A percentile compares a stretch with the other conserved stretches of the same genome.
phyloP scores from a whole-genome alignment of 1,139 yeast genomes.

The Hemisphaericaspora xylofermentans region DNA sequence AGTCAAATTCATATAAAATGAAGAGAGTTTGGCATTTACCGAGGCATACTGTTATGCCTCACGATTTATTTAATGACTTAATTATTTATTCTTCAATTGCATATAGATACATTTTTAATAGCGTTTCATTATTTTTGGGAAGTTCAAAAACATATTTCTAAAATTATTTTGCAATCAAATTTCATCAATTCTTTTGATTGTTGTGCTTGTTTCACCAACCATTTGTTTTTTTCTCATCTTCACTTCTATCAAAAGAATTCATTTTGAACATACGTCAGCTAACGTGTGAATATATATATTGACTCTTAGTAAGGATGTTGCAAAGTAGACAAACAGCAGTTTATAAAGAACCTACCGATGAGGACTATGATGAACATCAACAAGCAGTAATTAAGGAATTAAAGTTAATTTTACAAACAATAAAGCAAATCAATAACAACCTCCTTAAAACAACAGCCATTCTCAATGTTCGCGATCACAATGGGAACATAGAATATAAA shows the following conservation, averaged over 20 bases:
- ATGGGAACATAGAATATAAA: not conserved
- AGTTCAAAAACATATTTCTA: no score
- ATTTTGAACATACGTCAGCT: no score
- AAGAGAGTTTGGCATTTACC: no score
- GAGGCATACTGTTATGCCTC: not conserved
- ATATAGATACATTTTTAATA: not conserved
- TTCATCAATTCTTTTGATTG: no score
- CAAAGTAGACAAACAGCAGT: not conserved
- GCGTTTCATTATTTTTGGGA: not conserved
- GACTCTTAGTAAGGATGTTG: not conserved
- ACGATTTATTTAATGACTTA: not conserved
- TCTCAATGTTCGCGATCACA: conserved; percentile 7
- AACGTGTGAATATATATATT: no score
- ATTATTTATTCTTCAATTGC: not conserved
- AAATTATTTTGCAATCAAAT: no score
- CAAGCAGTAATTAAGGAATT: conserved; percentile 30
- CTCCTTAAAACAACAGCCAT: conserved; percentile 25
- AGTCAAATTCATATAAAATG: no score
- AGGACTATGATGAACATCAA: conserved; percentile 16
- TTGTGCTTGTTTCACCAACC: not conserved
- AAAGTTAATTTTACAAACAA: conserved; percentile 32
- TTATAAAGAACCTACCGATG: not conserved
- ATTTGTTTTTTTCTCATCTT: no score
- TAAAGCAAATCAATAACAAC: conserved; percentile 29
- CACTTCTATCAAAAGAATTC: no score